phyloP scores from a whole-genome alignment of 2,329 filamentous ascomycete species.

The Epichloe sp. region DNA sequence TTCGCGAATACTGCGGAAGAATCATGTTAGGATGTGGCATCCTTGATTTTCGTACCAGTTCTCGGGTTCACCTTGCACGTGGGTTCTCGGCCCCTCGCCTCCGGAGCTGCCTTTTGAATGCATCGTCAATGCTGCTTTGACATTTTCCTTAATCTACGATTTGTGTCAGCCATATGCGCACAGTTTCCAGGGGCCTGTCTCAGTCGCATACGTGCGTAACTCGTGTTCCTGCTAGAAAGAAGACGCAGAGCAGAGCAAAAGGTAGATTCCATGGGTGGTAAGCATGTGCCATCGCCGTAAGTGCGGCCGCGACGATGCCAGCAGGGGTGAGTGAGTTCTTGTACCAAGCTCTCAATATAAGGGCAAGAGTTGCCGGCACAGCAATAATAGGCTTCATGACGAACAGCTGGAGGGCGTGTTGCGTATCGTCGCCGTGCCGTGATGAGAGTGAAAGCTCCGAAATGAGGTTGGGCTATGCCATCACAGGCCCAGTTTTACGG shows the following conservation, averaged over 20 bases:
- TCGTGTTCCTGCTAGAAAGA: slow-evolving; percentile 74
- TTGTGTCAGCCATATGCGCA: neutral
- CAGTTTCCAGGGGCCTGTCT: neutral
- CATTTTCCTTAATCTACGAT: slow-evolving; percentile 64
- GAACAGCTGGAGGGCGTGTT: neutral
- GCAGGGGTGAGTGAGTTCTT: slow-evolving; percentile 66
- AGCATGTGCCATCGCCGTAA: slow-evolving; percentile 70
- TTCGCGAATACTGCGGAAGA: slow-evolving; percentile 61
- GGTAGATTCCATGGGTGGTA: slow-evolving; percentile 90
- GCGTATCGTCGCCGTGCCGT: neutral
- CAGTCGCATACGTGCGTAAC: slow-evolving; percentile 57
- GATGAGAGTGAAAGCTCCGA: neutral
- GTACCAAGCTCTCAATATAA: slow-evolving; percentile 55
- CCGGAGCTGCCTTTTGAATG: slow-evolving; percentile 59
- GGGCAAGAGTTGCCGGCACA: slow-evolving; percentile 41
- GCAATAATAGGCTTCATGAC: slow-evolving; percentile 46
- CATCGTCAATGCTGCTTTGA: slow-evolving; percentile 73
- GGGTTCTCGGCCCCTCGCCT: slow-evolving; percentile 70
- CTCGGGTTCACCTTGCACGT: slow-evolving; percentile 52
- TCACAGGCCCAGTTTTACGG: too few relatives aligned
- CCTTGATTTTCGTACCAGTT: neutral
- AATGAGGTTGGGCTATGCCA: neutral
- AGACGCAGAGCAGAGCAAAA: slow-evolving; percentile 69
- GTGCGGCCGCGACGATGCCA: slow-evolving; percentile 57
- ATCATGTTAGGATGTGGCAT: slow-evolving; percentile 1